Evolutionary conservation across 768 basidiomycete genomes (phyloP), one percentile per base, ranked within the genome.

Genomic region (Leccinellum rugosiceps): DNA sequence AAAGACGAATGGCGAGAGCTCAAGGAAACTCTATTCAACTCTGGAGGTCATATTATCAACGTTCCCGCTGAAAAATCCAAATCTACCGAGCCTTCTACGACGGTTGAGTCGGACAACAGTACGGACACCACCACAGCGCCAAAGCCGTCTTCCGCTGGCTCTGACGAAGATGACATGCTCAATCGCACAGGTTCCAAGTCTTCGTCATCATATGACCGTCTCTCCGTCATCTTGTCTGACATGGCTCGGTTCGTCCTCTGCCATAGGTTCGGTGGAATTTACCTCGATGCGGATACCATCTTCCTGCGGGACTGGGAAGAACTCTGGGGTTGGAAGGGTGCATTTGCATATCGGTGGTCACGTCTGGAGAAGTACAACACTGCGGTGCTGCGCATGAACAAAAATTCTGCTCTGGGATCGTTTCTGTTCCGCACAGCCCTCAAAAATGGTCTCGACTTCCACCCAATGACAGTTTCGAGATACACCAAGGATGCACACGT

Each of bases 221-320:
- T 98, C 50, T 94, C 92, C 3, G 94, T 96, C 67, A 94, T 97
- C 64, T 76, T 98, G 5, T 95, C 93, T 5, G 96, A 98, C 69
- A 93, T 98, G 88, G 96, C 93, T 17, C 88, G 96, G 23, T 99
- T 98, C 72, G 87, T 98, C 56, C 80, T 99, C n/a, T 94, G 92
- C 59, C 92, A 99, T 72, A 88, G 94, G 21, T 98, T 90, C 66
- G 96, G 97, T 23, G 96, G 96, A 14, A 90, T 94, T 50, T 99
- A 98, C 69, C 85, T 99, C 52, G 96, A 99, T 66, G 94, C 95
- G 10, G 97, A 98, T 70, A 98, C 94, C 9, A 84, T 99, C 61
- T 85, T 99, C 64, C 75, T 99, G 31, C 88, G 97, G 21, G 96
- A 99, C 68, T 99, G 97, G 97, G 95, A 97, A 69, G 96, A 98